Percentiles rank a stretch among this genome's conserved stretches.
Evolutionary conservation across 2,329 filamentous ascomycete genomes (phyloP).

Genomic region (Zymoseptoria tritici): DNA sequence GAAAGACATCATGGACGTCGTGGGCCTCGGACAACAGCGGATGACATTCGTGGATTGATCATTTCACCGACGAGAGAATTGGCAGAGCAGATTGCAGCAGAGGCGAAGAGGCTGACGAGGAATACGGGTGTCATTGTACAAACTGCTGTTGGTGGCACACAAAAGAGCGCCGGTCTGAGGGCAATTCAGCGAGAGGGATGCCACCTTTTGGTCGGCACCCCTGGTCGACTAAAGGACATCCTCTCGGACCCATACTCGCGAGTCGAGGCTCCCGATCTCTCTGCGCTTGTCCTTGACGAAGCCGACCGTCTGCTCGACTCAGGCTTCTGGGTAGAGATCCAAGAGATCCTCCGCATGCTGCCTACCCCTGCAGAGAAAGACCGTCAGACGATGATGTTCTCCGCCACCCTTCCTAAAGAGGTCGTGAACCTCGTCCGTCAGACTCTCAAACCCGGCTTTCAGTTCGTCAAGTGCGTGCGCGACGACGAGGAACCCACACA

Average conservation of each 20-base stretch:
- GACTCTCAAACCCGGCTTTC: slow-evolving; percentile 75
- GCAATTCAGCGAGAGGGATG: slow-evolving; percentile 68
- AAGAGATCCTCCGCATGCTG: slow-evolving; percentile 44
- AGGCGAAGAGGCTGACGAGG: slow-evolving; percentile 61
- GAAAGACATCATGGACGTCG: slow-evolving; percentile 36
- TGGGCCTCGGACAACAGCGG: slow-evolving; percentile 43
- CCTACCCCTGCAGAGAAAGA: slow-evolving; percentile 57
- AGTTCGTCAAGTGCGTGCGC: slow-evolving; percentile 82
- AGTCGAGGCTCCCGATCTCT: slow-evolving; percentile 56
- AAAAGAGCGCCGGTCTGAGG: slow-evolving; percentile 61
- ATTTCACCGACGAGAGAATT: slow-evolving; percentile 58
- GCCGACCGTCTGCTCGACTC: slow-evolving; percentile 61
- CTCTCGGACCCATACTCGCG: slow-evolving; percentile 57
- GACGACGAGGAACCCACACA: slow-evolving; percentile 81
- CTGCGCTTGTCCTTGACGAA: slow-evolving; percentile 57
- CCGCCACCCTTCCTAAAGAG: slow-evolving; percentile 79
- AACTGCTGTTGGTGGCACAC: slow-evolving; percentile 86
- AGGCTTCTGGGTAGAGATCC: slow-evolving; percentile 44
- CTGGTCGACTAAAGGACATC: slow-evolving; percentile 78
- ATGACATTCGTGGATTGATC: slow-evolving; percentile 53
- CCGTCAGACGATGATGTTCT: slow-evolving; percentile 90
- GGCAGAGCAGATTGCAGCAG: slow-evolving; percentile 58
- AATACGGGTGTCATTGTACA: slow-evolving; percentile 62
- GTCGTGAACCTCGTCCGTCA: slow-evolving; percentile 71
- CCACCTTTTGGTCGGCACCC: slow-evolving; percentile 83